Percentiles rank a stretch among this genome's conserved stretches.
Conservation (phyloP, 2,329 filamentous ascomycete species). For the Aspergillus amoenus region DNA sequence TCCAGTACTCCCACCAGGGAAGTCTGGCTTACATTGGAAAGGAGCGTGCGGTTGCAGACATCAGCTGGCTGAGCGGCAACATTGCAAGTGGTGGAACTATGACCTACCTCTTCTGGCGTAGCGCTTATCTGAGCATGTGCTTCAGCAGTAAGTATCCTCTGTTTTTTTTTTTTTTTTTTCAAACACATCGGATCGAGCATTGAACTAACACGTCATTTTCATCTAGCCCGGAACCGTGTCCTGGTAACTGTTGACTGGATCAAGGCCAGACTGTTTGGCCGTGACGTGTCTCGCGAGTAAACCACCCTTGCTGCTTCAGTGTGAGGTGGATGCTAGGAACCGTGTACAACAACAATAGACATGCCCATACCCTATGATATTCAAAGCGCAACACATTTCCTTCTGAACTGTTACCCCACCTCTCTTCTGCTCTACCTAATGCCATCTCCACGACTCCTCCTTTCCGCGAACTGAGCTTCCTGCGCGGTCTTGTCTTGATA, state of each 20-base stretch:
- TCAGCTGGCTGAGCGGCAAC: slow-evolving; percentile 96
- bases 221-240: slow-evolving; percentile 82
- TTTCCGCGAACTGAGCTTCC: slow-evolving; percentile 4
- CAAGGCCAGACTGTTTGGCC: slow-evolving; percentile 95
- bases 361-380: slow-evolving; percentile 17
- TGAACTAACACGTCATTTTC: slow-evolving; percentile 15
- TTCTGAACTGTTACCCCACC: slow-evolving; percentile 2
- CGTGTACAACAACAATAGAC: slow-evolving; percentile 17
- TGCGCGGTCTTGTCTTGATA: slow-evolving; percentile 3
- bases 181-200: neutral
- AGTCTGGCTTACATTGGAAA: slow-evolving; percentile 96
- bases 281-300: slow-evolving; percentile 68
- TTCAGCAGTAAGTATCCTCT: slow-evolving; percentile 81
- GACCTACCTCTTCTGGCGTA: slow-evolving; percentile 98
- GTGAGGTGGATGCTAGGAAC: slow-evolving; percentile 6
- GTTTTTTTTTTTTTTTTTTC: neutral
- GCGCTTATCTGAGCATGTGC: slow-evolving; percentile 98
- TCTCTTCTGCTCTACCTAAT: slow-evolving; percentile 9
- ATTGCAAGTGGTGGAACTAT: slow-evolving; percentile 88
- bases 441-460: slow-evolving; percentile 17
- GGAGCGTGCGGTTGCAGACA: slow-evolving; percentile 95
- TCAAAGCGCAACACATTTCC: slow-evolving; percentile 15
- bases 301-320: slow-evolving; percentile 10
- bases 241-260: slow-evolving; percentile 92
- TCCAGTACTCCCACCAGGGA: slow-evolving; percentile 98